Percentiles rank a stretch among this genome's conserved stretches.
Evolutionary conservation across 176 grass and related monocot genomes (phyloP).

Genomic region (Olyra latifolia): DNA sequence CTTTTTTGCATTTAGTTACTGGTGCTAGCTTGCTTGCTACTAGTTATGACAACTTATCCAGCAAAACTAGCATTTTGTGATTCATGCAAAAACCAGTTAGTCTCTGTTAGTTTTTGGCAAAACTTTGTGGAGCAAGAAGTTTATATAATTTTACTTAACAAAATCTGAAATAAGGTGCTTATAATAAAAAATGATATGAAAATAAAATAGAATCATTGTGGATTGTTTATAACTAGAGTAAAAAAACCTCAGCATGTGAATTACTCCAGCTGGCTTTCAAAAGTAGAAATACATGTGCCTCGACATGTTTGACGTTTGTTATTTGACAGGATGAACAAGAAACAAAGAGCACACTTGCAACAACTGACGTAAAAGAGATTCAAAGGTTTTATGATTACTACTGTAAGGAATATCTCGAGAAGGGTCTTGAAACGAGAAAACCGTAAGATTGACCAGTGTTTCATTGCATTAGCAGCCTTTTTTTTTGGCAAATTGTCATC

Average conservation of each 20-base stretch:
- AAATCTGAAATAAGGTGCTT: not conserved
- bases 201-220: not conserved
- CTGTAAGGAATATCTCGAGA: slow-evolving; percentile 50
- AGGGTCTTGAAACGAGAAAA: slow-evolving; percentile 36
- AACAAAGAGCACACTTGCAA: slow-evolving; percentile 31
- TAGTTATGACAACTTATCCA: not conserved
- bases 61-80: not conserved
- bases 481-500: slow-evolving; percentile 14
- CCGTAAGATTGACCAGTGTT: slow-evolving; percentile 52
- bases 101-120: not conserved
- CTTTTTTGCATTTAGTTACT: not conserved
- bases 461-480: not conserved
- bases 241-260: not conserved
- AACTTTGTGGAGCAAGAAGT: not conserved
- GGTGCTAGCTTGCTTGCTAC: not conserved
- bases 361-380: slow-evolving; percentile 68
- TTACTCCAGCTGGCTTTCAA: not conserved
- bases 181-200: not conserved
- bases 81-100: not conserved
- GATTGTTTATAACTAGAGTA: not conserved
- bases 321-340: slow-evolving; percentile 70
- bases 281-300: not conserved
- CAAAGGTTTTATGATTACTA: slow-evolving; percentile 67
- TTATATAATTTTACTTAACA: not conserved
- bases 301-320: slow-evolving; percentile 1